Percentiles rank a stretch among this genome's conserved stretches.
Conservation (phyloP, 2,329 filamentous ascomycete species). For the Apiospora arundinis region DNA sequence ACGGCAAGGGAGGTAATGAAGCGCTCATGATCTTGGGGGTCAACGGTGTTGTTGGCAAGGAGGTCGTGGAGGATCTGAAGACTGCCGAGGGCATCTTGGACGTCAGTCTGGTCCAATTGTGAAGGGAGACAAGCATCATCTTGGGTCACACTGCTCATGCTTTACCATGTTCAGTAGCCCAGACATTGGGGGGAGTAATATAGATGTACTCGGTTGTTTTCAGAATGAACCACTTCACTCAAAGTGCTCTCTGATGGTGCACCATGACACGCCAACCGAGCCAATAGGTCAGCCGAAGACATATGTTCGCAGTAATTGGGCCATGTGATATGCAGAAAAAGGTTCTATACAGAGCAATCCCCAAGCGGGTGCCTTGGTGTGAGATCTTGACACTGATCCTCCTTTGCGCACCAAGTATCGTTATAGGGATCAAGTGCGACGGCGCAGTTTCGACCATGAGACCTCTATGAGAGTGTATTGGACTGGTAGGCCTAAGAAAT, state of each 20-base stretch:
- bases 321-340: too few relatives aligned
- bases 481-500: too few relatives aligned
- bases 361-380: too few relatives aligned
- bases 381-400: too few relatives aligned
- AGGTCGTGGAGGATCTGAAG: constrained; percentile 57
- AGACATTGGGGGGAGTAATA: background rate
- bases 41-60: constrained; percentile 66
- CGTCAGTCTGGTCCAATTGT: constrained; percentile 58
- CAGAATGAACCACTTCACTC: background rate
- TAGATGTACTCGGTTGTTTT: background rate
- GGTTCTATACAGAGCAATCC: too few relatives aligned
- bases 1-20: constrained; percentile 56
- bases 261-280: background rate
- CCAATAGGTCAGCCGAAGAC: too few relatives aligned
- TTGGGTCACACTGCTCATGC: background rate
- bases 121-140: background rate
- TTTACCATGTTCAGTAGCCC: background rate
- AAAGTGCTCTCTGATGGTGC: background rate
- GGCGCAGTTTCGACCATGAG: too few relatives aligned
- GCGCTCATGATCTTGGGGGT: constrained; percentile 85
- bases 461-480: too few relatives aligned
- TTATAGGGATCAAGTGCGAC: too few relatives aligned
- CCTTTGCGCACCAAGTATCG: too few relatives aligned
- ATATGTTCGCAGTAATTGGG: too few relatives aligned
- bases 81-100: constrained; percentile 60